These are phyloP conservation scores for Flaveria linearis DNA, from an alignment of 129 eudicot species.

Conservation along the genomic window DNA sequence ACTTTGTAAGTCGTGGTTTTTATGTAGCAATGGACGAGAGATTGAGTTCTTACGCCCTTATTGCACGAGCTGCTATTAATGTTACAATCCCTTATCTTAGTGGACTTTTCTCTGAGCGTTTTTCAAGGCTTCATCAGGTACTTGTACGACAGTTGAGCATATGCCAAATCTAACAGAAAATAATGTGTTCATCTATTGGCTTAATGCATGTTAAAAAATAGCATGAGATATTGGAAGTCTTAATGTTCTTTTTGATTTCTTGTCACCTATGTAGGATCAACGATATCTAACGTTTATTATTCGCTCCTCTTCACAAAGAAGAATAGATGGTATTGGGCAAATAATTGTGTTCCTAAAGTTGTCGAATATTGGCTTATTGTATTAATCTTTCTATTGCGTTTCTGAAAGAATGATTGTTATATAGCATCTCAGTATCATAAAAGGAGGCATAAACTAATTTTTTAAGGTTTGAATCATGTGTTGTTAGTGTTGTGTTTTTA, in stretches of 20 bases:
- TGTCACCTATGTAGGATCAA: slow-evolving; percentile 19
- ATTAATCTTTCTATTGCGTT: background rate
- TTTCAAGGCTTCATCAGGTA: slow-evolving; percentile 87
- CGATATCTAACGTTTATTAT: background rate
- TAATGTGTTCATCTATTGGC: slow-evolving; percentile 3
- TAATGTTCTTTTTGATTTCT: background rate
- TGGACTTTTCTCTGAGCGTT: slow-evolving; percentile 66
- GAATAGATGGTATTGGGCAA: slow-evolving; percentile 11
- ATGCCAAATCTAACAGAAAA: slow-evolving; percentile 2
- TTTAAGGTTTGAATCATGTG: slow-evolving; percentile 16
- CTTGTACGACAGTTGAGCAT: slow-evolving; percentile 1
- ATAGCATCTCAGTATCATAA: slow-evolving; percentile 10
- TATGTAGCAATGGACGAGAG: slow-evolving; percentile 95
- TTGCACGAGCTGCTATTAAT: slow-evolving; percentile 83
- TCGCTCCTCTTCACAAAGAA: background rate
- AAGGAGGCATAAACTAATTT: slow-evolving; percentile 4
- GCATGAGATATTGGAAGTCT: background rate
- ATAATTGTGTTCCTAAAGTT: background rate
- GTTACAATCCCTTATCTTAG: slow-evolving; percentile 74
- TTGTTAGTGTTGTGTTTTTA: background rate
- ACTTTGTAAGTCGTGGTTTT: slow-evolving; percentile 18
- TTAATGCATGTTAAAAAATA: background rate
- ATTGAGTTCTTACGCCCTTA: slow-evolving; percentile 88
- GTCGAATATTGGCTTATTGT: background rate
- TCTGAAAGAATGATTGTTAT: slow-evolving; percentile 11